phyloP scores from a whole-genome alignment of 129 eudicot genomes.

The Artemisia annua region DNA sequence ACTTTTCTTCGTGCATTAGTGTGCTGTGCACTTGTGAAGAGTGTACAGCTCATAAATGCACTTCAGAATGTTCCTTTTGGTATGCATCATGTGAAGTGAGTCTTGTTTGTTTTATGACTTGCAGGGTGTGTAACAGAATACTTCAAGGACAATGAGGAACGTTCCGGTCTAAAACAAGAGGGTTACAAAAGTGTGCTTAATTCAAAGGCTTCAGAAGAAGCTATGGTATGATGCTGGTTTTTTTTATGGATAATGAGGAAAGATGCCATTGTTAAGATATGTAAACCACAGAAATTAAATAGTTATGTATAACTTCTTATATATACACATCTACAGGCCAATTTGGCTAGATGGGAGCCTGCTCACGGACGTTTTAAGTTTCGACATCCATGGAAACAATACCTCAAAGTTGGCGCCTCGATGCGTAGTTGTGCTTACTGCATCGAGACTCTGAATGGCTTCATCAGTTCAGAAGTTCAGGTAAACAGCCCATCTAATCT shows the following conservation, averaged over 20 bases:
- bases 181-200: constrained; percentile 73
- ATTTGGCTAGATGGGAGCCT: constrained; percentile 92
- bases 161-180: constrained; percentile 23
- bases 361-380: constrained; percentile 75
- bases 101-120: constrained; percentile 19
- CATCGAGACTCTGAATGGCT: constrained; percentile 65
- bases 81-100: not conserved
- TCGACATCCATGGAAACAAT: constrained; percentile 89
- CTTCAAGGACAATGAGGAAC: constrained; percentile 41
- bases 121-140: constrained; percentile 63
- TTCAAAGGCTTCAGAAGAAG: constrained; percentile 70
- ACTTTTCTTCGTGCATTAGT: not conserved
- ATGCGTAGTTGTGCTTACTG: constrained; percentile 76
- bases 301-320: not conserved
- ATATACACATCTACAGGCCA: constrained; percentile 53
- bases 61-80: not conserved
- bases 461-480: constrained; percentile 52
- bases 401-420: constrained; percentile 74
- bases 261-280: not conserved
- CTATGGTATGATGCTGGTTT: constrained; percentile 47
- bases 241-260: no score
- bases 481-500: constrained; percentile 33
- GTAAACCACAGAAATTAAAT: not conserved
- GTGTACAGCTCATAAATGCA: not conserved
- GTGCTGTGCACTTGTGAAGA: constrained; percentile 4